Conservation (phyloP, 495 filamentous ascomycete genomes). For the Aspergillus egyptiacus region DNA sequence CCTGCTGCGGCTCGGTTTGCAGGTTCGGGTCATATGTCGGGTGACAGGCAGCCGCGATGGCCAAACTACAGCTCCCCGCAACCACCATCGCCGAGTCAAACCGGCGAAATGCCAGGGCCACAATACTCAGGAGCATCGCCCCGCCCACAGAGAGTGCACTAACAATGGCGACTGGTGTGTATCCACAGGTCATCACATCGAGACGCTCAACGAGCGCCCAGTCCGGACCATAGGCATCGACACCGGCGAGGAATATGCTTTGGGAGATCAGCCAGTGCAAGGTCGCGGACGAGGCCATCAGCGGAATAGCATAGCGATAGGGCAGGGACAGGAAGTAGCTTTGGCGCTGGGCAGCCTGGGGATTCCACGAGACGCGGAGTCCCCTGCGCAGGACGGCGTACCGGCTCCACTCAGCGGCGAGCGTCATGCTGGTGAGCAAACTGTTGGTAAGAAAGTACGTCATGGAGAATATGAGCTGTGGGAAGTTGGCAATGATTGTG, state of each 20-base stretch:
- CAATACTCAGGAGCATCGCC: conserved; percentile 9
- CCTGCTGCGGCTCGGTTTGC: neutral
- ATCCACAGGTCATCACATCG: conserved; percentile 24
- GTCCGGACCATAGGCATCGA: conserved; percentile 13
- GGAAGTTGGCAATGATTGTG: too few relatives aligned
- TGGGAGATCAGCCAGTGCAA: conserved; percentile 43
- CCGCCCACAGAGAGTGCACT: conserved; percentile 26
- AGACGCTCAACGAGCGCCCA: neutral
- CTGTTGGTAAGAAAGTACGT: too few relatives aligned
- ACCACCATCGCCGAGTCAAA: conserved; percentile 32
- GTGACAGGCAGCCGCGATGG: conserved; percentile 47
- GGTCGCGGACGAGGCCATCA: conserved; percentile 21
- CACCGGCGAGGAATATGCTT: conserved; percentile 28
- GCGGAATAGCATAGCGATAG: conserved; percentile 31
- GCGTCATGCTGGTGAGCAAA: too few relatives aligned
- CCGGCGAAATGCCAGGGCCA: neutral
- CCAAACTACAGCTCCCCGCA: conserved; percentile 36
- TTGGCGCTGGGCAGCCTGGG: conserved; percentile 34
- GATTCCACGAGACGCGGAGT: conserved; percentile 42
- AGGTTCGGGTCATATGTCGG: neutral
- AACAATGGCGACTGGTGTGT: conserved; percentile 27
- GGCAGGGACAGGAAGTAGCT: conserved; percentile 40
- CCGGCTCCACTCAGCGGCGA: too few relatives aligned
- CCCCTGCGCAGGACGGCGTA: conserved; percentile 25
- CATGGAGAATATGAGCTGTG: too few relatives aligned